Evolutionary conservation across 1,139 yeast genomes (phyloP), one percentile per base, ranked within the genome.

Genomic region (Saccharomycopsis crataegensis): DNA sequence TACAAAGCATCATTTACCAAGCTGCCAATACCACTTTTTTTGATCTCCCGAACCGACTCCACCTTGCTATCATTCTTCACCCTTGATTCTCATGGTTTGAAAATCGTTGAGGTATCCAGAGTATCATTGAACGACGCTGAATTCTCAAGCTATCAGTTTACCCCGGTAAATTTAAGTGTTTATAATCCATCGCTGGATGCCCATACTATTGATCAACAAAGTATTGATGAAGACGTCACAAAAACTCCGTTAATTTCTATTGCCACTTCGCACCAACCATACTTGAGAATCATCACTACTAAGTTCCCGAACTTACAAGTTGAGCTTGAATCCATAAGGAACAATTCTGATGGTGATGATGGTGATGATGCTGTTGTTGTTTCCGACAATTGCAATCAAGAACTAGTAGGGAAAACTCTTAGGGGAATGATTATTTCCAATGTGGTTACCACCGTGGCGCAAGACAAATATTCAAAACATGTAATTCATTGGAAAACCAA

Each of bases 231-330:
- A 9, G 52, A 57, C 12, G 55, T 53, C 4, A 50, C 37, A 9
- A 54, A 62, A 3, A 57, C 62, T 5, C 72, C 74, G 8, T 60
- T 71, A 57, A 60, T 80, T 17, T 79, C 80, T 0, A 75, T 82
- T 1, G 88, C 82, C 0, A 87, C 96, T 0, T 82, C 90, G 1
- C 93, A 86, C 61, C 77, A 79, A 34, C 96, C 96, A 2, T 84
- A 74, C 62, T 81, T 86, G 87, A 68, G 95, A 58, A 62, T 86
- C 9, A 73, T 86, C 2, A 65, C 82, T 0, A 73, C 80, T 0
- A 62, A 71, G 22, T 58, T 79, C n/a, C 78, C 78, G 1, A 64
- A 67, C 7, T 53, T 57, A 0, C 62, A 61, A 6, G 46, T 62
- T 6, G 22, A 8, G 2, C 8, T 28, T 46, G 31, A 22, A 32